Evolutionary conservation across 2,329 filamentous ascomycete species (phyloP), one percentile per base, ranked within the genome.

Genomic region (Aspergillus sp.): DNA sequence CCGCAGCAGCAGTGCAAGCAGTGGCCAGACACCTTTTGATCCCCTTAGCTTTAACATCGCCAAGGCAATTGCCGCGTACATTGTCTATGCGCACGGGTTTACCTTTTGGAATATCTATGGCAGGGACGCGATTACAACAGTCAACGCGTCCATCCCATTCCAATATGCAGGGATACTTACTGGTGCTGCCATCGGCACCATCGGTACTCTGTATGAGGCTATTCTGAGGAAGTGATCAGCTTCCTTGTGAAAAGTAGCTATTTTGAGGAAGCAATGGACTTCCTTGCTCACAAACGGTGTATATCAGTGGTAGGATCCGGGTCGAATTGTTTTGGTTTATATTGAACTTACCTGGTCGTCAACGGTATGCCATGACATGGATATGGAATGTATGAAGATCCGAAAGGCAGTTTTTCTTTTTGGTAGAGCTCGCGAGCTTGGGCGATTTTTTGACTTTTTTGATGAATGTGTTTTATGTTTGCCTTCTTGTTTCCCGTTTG

Each of bases 1-100:
- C 5, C 32, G 56, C 8, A 47, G 51, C 43, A 47, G 42, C 51
- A 53, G 9, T 48, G 13, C 18, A 56, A 13, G 52, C 64, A 20
- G 57, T 20, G 34, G 36, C 15, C 56, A 59, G 26, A 44, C 68
- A 5, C 69, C 61, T 42, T 86, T 93, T 62, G 95, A 99, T 72
- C 93, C 93, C 4, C 78, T 98, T 70, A 89, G 88, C 20, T 99
- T 96, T 78, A 96, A 93, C 78, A 87, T 98, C 56, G 85, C 85
- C 66, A 96, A 96, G 80, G 93, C 89, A 0, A 72, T 98, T 54
- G 75, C 93, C 58, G 87, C 90, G 7, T 96, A 89, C 73, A 82
- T 93, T 34, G 87, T 96, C 17, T 96, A 93, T 71, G 85, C 82
- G 9, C 85, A 73, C 8, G 66, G 70, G 18, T 75, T 76, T 61